Evolutionary conservation across 257 asterid species (phyloP), one percentile per base, ranked within the genome.

Genomic region (Fraxinus anomala): DNA sequence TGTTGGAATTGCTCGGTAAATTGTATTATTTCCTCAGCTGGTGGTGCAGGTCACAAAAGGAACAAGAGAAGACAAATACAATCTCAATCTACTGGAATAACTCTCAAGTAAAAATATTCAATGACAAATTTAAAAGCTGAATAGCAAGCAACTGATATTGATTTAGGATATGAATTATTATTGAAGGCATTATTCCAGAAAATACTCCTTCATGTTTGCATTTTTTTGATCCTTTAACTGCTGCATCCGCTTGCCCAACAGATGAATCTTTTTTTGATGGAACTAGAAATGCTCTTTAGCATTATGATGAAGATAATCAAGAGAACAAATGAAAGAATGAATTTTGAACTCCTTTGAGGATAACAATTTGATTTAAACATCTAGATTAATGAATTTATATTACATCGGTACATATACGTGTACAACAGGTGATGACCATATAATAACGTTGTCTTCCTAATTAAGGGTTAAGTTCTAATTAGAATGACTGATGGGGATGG

Each of bases 361-460:
- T 63, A 8, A 30, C 16, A 63, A 24, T 63, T 63, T 6, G 69
- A 24, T 63, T 63, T n/a, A 63, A 26, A 24, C 33, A 7, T 63
- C 69, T 24, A 72, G 74, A 80, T 72, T 67, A 75, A 81, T 79
- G 80, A 79, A 83, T 85, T 79, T 70, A 83, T 81, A 36, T 71
- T 74, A 56, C 79, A 79, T 81, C 67, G 26, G 68, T 63, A 24
- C 33, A 75, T n/a, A 75, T n/a, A 40, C 74, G 83, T 77, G 72
- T 83, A 82, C 87, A 82, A 31, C 67, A 88, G 80, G 83, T 76
- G 56, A 83, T 72, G 76, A 61, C 75, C 82, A 69, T 66, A 79
- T 70, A 23, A 9, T 2, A 63, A 51, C 73, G 61, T 68, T 72
- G 75, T 74, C 72, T 74, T 72, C 83, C 85, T 84, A 81, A 83